These are phyloP conservation scores for Hibiscus syriacus DNA, from an alignment of 345 rosid species.

Conservation along the genomic window DNA sequence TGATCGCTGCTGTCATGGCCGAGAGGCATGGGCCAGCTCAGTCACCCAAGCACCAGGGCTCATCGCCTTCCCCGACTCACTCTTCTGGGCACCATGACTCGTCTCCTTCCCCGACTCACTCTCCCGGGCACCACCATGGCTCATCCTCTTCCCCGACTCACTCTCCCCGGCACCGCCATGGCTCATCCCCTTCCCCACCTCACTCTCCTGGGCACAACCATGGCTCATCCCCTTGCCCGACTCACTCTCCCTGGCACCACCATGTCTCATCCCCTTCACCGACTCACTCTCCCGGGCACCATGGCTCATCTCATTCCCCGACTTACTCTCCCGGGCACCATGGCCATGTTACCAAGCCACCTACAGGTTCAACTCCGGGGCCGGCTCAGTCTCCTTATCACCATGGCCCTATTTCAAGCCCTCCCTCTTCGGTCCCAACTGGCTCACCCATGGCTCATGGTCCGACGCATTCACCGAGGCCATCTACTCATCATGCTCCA, in stretches of 20 bases:
- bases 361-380: not conserved
- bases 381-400: not conserved
- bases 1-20: constrained; percentile 35
- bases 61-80: not conserved
- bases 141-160: not conserved
- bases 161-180: not conserved
- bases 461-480: not conserved
- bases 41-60: not conserved
- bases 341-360: not conserved
- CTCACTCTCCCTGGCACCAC: not conserved
- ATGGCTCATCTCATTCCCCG: not conserved
- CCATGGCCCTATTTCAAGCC: not conserved
- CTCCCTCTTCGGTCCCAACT: not conserved
- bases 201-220: not conserved
- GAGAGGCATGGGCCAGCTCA: not conserved
- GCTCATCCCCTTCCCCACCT: not conserved
- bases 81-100: not conserved
- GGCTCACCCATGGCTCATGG: not conserved
- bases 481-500: not conserved
- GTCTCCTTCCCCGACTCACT: no score
- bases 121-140: not conserved
- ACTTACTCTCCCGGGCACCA: not conserved
- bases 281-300: not conserved
- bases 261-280: not conserved
- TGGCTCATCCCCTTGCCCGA: not conserved